A percentile compares a stretch with the other conserved stretches of the same genome.
Evolutionary conservation across 2,329 filamentous ascomycete genomes (phyloP).

Genomic region (Pseudogymnoascus sp.): DNA sequence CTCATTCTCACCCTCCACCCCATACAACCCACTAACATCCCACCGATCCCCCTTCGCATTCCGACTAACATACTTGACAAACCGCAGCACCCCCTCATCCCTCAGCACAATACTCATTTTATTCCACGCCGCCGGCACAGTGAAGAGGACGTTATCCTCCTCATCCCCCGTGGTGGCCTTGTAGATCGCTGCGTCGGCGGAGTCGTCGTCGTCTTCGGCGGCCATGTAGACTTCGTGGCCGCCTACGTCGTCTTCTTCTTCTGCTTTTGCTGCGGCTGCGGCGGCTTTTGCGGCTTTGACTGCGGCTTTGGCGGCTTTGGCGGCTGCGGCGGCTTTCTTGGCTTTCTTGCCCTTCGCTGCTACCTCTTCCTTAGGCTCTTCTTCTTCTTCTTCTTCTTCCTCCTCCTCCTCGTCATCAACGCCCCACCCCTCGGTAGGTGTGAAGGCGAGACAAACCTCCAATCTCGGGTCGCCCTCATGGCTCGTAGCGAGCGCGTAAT

Average conservation of each 20-base stretch:
- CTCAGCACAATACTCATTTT: constrained; percentile 82
- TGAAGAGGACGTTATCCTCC: constrained; percentile 66
- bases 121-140: constrained; percentile 72
- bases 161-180: constrained; percentile 58
- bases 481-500: constrained; percentile 88
- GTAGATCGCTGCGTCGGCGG: constrained; percentile 80
- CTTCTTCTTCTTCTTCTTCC: constrained; percentile 33
- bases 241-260: constrained; percentile 52
- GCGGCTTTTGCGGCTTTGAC: constrained; percentile 26
- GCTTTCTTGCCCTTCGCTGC: constrained; percentile 27
- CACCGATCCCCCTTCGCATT: constrained; percentile 81
- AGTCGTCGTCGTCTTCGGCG: constrained; percentile 61
- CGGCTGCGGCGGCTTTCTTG: constrained; percentile 10
- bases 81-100: constrained; percentile 78
- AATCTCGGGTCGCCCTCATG: constrained; percentile 71
- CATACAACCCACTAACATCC: constrained; percentile 77
- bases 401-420: constrained; percentile 52
- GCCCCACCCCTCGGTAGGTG: constrained; percentile 79
- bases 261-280: constrained; percentile 15
- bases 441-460: constrained; percentile 81
- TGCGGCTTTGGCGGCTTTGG: constrained; percentile 26
- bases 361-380: constrained; percentile 20
- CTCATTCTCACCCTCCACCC: constrained; percentile 51
- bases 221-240: constrained; percentile 93
- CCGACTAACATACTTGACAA: constrained; percentile 90